A percentile compares a stretch with the other conserved stretches of the same genome.
These are phyloP conservation scores for Corymbia citriodora DNA, from an alignment of 441 rosid genomes.

Conservation along the genomic window DNA sequence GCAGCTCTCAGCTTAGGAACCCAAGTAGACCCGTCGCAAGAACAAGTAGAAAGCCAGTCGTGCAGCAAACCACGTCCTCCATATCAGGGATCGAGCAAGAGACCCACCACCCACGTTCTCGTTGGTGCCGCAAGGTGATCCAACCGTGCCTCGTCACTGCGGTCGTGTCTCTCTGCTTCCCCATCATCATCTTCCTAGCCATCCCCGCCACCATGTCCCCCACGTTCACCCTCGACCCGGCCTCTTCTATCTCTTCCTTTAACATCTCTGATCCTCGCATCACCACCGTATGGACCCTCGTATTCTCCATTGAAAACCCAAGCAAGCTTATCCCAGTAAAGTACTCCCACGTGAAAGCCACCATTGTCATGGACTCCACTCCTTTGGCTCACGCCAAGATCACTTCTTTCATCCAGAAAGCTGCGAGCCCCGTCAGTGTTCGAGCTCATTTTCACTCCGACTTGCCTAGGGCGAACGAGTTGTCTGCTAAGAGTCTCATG, in stretches of 20 bases:
- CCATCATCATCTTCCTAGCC: neutral
- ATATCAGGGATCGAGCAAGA: neutral
- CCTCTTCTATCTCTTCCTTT: neutral
- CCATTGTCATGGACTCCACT: neutral
- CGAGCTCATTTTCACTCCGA: neutral
- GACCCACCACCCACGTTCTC: rapidly evolving
- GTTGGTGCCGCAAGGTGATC: neutral
- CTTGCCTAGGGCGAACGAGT: neutral
- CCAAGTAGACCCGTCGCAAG: neutral
- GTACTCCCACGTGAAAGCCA: neutral
- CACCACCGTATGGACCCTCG: neutral
- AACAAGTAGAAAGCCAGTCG: neutral
- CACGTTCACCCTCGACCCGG: neutral
- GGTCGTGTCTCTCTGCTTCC: neutral
- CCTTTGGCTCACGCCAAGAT: neutral
- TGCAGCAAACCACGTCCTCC: neutral
- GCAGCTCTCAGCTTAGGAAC: neutral
- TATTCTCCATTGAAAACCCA: neutral
- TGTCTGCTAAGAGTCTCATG: neutral
- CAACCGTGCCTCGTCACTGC: neutral
- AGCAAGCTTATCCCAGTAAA: neutral
- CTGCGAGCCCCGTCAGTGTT: neutral
- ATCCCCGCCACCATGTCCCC: neutral
- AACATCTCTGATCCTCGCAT: neutral
- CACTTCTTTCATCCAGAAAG: neutral